Percentiles rank a stretch among this genome's conserved stretches.
These are phyloP conservation scores for Huntiella bhutanensis DNA, from an alignment of 2,329 filamentous ascomycete species.

Conservation along the genomic window DNA sequence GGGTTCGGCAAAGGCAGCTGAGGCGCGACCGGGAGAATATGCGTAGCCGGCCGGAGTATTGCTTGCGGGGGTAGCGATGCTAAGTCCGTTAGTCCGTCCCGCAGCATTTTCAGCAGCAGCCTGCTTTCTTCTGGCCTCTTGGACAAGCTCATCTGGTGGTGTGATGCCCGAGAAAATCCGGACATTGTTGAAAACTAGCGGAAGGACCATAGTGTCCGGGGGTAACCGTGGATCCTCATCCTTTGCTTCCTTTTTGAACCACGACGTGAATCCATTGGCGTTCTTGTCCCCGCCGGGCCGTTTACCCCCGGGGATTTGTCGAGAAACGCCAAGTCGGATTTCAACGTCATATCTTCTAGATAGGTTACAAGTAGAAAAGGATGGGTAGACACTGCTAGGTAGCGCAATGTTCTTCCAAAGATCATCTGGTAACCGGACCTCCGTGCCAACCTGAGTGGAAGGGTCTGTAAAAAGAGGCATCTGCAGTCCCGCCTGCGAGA, in stretches of 20 bases:
- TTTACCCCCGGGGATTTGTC: slow-evolving; percentile 32
- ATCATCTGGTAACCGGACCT: slow-evolving; percentile 48
- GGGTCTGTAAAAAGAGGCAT: slow-evolving; percentile 43
- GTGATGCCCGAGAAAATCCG: slow-evolving; percentile 76
- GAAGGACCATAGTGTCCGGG: slow-evolving; percentile 59
- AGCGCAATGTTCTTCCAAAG: slow-evolving; percentile 56
- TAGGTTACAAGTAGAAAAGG: slow-evolving; percentile 79
- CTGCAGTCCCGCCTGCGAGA: slow-evolving; percentile 50
- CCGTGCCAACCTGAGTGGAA: slow-evolving; percentile 40
- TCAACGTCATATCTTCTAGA: slow-evolving; percentile 67
- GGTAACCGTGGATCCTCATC: slow-evolving; percentile 15
- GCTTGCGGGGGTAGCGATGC: neutral
- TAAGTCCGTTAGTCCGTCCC: neutral
- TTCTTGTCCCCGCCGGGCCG: neutral
- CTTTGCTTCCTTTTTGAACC: slow-evolving; percentile 6
- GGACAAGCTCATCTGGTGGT: slow-evolving; percentile 56
- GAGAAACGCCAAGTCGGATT: slow-evolving; percentile 57
- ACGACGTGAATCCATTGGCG: neutral
- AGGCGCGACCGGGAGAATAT: neutral
- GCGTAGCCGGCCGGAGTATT: neutral
- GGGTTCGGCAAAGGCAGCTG: neutral
- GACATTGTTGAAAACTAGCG: slow-evolving; percentile 54
- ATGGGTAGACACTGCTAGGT: slow-evolving; percentile 72
- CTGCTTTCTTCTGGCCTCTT: slow-evolving; percentile 1
- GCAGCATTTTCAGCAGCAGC: neutral